Evolutionary conservation across 1,284 basidiomycete genomes (phyloP).

Genomic region (Cutaneotrichosporon sp.): DNA sequence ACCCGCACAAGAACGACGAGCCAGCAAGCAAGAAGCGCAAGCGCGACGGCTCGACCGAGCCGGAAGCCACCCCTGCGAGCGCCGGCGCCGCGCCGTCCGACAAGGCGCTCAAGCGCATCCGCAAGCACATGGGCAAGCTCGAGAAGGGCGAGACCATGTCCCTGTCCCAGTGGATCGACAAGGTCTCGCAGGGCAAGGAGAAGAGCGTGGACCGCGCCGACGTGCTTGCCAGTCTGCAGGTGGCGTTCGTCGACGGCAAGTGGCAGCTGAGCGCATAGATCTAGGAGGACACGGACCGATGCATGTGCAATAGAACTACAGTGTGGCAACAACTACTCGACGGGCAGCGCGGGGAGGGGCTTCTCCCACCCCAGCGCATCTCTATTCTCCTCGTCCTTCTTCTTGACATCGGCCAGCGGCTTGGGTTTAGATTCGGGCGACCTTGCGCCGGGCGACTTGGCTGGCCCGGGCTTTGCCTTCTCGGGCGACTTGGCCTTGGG

Average conservation of each 20-base stretch:
- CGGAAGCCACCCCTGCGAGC: no score
- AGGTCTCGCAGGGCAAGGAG: conserved; percentile 35
- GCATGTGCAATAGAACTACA: conserved; percentile 5
- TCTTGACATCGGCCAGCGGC: not conserved
- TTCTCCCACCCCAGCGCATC: conserved; percentile 16
- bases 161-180: conserved; percentile 27
- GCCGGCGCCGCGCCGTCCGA: conserved; percentile 11
- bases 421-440: not conserved
- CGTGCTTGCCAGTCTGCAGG: conserved; percentile 35
- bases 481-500: not conserved
- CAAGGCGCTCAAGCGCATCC: conserved; percentile 44
- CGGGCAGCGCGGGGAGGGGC: conserved; percentile 26
- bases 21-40: conserved; percentile 45
- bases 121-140: conserved; percentile 43
- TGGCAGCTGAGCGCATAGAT: conserved; percentile 32
- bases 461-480: not conserved
- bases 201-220: conserved; percentile 34
- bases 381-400: not conserved
- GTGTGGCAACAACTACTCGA: conserved; percentile 9
- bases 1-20: conserved; percentile 2
- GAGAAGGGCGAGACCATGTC: conserved; percentile 18
- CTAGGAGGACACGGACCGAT: conserved; percentile 1
- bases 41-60: conserved; percentile 23
- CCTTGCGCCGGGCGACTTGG: not conserved
- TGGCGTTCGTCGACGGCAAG: conserved; percentile 33